phyloP scores from a whole-genome alignment of 305 asterid genomes.

The Euphrasia arctica region DNA sequence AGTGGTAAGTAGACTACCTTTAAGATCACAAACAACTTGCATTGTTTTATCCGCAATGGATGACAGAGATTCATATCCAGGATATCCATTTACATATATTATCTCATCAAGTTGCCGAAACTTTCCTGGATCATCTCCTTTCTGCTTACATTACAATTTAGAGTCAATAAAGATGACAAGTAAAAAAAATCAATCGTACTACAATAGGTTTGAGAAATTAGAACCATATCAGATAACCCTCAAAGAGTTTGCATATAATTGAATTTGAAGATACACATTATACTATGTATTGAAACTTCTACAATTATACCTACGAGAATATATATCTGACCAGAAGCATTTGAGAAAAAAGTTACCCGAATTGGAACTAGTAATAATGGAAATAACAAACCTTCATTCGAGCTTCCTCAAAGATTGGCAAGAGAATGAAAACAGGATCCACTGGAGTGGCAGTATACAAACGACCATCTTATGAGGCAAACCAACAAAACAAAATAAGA shows the following conservation, averaged over 20 bases:
- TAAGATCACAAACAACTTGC: slow-evolving; percentile 85
- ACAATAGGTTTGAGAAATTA: slow-evolving; percentile 7
- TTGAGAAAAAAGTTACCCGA: slow-evolving; percentile 11
- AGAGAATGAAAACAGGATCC: slow-evolving; percentile 85
- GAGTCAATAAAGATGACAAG: slow-evolving; percentile 21
- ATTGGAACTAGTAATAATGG: slow-evolving; percentile 13
- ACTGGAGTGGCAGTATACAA: slow-evolving; percentile 81
- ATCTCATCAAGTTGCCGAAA: slow-evolving; percentile 94
- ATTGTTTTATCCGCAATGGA: slow-evolving; percentile 66
- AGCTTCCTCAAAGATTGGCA: slow-evolving; percentile 93
- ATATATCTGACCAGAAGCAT: slow-evolving; percentile 22
- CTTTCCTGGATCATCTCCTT: slow-evolving; percentile 73
- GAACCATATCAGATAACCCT: slow-evolving; percentile 12
- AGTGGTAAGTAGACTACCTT: slow-evolving; percentile 49
- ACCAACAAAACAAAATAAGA: slow-evolving; percentile 25
- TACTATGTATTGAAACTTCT: slow-evolving; percentile 14
- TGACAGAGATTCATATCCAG: slow-evolving; percentile 65
- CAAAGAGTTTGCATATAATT: slow-evolving; percentile 12
- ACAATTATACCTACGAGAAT: not conserved
- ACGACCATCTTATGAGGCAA: slow-evolving; percentile 61
- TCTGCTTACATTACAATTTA: slow-evolving; percentile 46
- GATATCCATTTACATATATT: slow-evolving; percentile 57
- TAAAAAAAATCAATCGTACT: slow-evolving; percentile 11
- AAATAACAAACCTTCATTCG: slow-evolving; percentile 68
- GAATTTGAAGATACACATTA: slow-evolving; percentile 14